phyloP scores from a whole-genome alignment of 164 flowering plant species.

The Dillenia turbinata region DNA sequence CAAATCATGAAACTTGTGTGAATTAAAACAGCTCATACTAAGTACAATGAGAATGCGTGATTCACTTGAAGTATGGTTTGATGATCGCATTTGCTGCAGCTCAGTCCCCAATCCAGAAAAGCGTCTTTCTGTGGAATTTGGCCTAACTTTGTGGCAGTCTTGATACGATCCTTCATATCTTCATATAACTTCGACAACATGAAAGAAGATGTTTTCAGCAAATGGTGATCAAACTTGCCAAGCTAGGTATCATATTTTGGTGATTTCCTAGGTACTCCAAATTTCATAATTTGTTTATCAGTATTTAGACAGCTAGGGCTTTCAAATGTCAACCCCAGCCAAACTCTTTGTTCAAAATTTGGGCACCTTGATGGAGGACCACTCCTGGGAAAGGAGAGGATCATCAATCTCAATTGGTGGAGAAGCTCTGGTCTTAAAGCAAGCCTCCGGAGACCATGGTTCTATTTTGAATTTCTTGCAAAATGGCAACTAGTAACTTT shows the following conservation, averaged over 20 bases:
- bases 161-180: slow-evolving; percentile 28
- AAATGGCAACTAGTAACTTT: slow-evolving; percentile 42
- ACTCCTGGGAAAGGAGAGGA: neutral
- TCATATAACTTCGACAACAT: slow-evolving; percentile 23
- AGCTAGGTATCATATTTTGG: neutral
- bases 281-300: too few species aligned
- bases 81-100: slow-evolving; percentile 16
- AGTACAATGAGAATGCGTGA: neutral
- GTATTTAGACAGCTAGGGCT: too few species aligned
- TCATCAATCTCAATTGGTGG: neutral
- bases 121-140: slow-evolving; percentile 20
- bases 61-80: slow-evolving; percentile 28
- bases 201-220: neutral
- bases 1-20: neutral
- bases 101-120: slow-evolving; percentile 28
- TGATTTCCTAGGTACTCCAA: too few species aligned
- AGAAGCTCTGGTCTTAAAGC: slow-evolving; percentile 12
- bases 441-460: slow-evolving; percentile 37
- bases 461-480: slow-evolving; percentile 33
- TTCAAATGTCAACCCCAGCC: too few species aligned
- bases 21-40: neutral
- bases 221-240: neutral
- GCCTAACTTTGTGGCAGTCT: slow-evolving; percentile 15
- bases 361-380: slow-evolving; percentile 12
- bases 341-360: too few species aligned